Percentiles rank a stretch among this genome's conserved stretches.
phyloP scores from a whole-genome alignment of 371 early-diverging fungal genomes.

The Actinomortierella wolfii region DNA sequence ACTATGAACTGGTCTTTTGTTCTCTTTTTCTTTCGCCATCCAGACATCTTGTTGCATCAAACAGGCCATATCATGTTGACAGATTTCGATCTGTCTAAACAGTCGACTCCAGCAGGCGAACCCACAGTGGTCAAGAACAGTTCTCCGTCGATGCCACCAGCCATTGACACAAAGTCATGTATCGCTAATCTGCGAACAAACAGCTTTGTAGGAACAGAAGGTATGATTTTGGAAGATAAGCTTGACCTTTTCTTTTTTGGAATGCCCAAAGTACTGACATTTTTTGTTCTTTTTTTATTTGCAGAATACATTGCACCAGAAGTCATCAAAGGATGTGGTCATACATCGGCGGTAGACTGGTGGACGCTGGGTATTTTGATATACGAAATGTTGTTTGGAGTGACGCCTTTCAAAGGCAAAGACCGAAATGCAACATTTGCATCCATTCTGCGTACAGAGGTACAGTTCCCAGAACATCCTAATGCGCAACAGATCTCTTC shows the following conservation, averaged over 20 bases:
- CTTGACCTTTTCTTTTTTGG: neutral
- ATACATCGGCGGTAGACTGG: slow-evolving; percentile 95
- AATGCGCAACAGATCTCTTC: slow-evolving; percentile 52
- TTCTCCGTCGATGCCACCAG: slow-evolving; percentile 57
- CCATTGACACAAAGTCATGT: slow-evolving; percentile 87
- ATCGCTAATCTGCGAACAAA: slow-evolving; percentile 88
- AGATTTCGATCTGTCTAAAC: slow-evolving; percentile 96
- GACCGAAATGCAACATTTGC: slow-evolving; percentile 86
- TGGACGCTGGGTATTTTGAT: slow-evolving; percentile 98
- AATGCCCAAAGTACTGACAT: neutral
- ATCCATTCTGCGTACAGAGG: slow-evolving; percentile 80
- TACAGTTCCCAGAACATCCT: slow-evolving; percentile 71
- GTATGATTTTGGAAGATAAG: slow-evolving; percentile 34
- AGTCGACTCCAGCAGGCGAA: slow-evolving; percentile 73
- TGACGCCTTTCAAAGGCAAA: slow-evolving; percentile 94
- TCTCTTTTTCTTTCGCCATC: no score
- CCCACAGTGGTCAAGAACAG: slow-evolving; percentile 77
- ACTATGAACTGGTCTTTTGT: no score
- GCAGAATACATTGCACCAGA: slow-evolving; percentile 96
- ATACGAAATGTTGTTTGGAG: slow-evolving; percentile 95
- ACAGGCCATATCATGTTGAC: slow-evolving; percentile 97
- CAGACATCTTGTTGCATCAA: slow-evolving; percentile 91
- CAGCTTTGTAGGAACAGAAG: slow-evolving; percentile 97
- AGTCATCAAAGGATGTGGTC: slow-evolving; percentile 90
- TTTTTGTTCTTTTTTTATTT: slow-evolving; percentile 1